A percentile compares a stretch with the other conserved stretches of the same genome.
These are phyloP conservation scores for Oidiodendron maius DNA, from an alignment of 495 filamentous ascomycete genomes.

Conservation along the genomic window DNA sequence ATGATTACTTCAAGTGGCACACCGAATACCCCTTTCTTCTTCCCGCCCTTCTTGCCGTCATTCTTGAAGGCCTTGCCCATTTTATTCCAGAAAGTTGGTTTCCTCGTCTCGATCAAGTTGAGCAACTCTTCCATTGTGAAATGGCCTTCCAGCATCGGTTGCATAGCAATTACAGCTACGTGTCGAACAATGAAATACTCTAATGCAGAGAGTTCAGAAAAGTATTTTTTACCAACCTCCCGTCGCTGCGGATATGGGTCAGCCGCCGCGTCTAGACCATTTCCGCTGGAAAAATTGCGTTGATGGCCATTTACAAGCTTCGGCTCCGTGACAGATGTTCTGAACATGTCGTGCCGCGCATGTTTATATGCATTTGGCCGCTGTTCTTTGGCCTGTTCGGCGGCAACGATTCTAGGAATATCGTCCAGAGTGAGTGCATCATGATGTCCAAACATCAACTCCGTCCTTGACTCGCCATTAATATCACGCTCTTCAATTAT, in stretches of 20 bases:
- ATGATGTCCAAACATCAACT: slow-evolving; percentile 80
- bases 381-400: slow-evolving; percentile 90
- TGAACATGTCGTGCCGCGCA: slow-evolving; percentile 67
- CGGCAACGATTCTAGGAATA: slow-evolving; percentile 94
- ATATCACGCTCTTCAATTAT: slow-evolving; percentile 84
- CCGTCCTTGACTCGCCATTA: slow-evolving; percentile 63
- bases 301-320: slow-evolving; percentile 70
- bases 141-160: slow-evolving; percentile 81
- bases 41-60: slow-evolving; percentile 68
- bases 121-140: slow-evolving; percentile 95
- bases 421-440: slow-evolving; percentile 93
- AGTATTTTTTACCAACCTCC: slow-evolving; percentile 64
- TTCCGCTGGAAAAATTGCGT: slow-evolving; percentile 66
- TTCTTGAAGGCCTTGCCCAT: slow-evolving; percentile 94
- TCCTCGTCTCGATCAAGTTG: slow-evolving; percentile 86
- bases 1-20: slow-evolving; percentile 79
- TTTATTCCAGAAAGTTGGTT: slow-evolving; percentile 94
- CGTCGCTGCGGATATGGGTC: slow-evolving; percentile 45
- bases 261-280: slow-evolving; percentile 38
- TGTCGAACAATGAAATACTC: slow-evolving; percentile 97
- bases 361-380: slow-evolving; percentile 77
- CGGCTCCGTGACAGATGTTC: slow-evolving; percentile 56
- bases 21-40: slow-evolving; percentile 93
- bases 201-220: slow-evolving; percentile 90
- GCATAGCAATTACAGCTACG: slow-evolving; percentile 92